Percentiles rank a stretch among this genome's conserved stretches.
phyloP scores from a whole-genome alignment of 257 asterid genomes.

The Scutellaria barbata region DNA sequence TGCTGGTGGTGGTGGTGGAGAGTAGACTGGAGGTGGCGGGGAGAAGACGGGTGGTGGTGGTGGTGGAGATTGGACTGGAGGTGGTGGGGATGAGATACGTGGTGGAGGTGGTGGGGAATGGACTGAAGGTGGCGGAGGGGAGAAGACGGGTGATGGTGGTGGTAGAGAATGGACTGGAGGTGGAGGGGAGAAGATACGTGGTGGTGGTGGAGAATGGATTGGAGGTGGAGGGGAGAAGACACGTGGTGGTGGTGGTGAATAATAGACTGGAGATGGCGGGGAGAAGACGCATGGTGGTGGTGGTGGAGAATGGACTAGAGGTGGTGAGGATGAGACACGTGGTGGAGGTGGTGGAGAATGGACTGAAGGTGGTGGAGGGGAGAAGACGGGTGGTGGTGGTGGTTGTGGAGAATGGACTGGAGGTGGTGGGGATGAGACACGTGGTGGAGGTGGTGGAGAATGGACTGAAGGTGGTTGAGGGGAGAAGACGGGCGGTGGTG shows the following conservation, averaged over 20 bases:
- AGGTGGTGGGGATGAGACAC: constrained; percentile 52
- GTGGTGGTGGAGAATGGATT: constrained; percentile 36
- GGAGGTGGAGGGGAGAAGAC: constrained; percentile 39
- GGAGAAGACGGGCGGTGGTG: neutral
- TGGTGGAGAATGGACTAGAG: neutral
- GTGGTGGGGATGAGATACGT: constrained; percentile 18
- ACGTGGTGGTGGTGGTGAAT: neutral
- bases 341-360: neutral
- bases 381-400: neutral
- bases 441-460: constrained; percentile 47
- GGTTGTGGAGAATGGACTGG: constrained; percentile 3
- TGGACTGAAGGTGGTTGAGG: constrained; percentile 19
- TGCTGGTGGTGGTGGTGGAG: constrained; percentile 34
- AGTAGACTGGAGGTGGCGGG: constrained; percentile 23
- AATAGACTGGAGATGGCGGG: neutral
- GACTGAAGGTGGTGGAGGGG: constrained; percentile 36
- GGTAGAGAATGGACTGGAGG: constrained; percentile 41
- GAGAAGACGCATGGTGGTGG: constrained; percentile 27
- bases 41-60: constrained; percentile 26
- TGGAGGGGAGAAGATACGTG: constrained; percentile 33
- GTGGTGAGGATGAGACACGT: neutral
- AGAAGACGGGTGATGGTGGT: constrained; percentile 12
- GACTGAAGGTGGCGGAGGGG: constrained; percentile 41
- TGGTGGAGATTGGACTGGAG: neutral
- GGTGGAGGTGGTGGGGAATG: constrained; percentile 40